These are phyloP conservation scores for Suillus clintonianus DNA, from an alignment of 768 basidiomycete genomes.

Conservation along the genomic window DNA sequence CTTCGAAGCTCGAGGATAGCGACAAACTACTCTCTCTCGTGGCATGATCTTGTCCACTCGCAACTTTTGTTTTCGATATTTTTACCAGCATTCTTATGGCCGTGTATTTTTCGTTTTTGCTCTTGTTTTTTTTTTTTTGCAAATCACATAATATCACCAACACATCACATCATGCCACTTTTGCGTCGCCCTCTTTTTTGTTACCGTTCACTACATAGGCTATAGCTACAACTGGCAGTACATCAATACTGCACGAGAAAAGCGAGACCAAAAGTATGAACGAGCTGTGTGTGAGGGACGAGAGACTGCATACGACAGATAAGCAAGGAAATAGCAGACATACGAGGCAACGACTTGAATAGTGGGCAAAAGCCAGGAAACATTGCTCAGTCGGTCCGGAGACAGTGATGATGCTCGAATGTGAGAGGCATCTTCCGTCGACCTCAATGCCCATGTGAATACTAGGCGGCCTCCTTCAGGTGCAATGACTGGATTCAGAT, in stretches of 20 bases:
- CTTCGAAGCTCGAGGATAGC: slow-evolving; percentile 60
- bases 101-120: slow-evolving; percentile 19
- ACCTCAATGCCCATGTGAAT: too few species aligned
- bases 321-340: too few species aligned
- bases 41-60: slow-evolving; percentile 4
- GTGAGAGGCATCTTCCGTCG: too few species aligned
- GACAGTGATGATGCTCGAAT: too few species aligned
- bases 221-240: slow-evolving; percentile 21
- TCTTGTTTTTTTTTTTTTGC: slow-evolving; percentile 29
- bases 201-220: slow-evolving; percentile 20
- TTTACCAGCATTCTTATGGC: slow-evolving; percentile 1
- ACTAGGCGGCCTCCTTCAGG: too few species aligned
- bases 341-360: too few species aligned
- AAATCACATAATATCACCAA: slow-evolving; percentile 23
- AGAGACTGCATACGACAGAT: too few species aligned
- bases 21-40: slow-evolving; percentile 62
- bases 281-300: not conserved
- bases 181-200: slow-evolving; percentile 13
- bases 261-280: too few species aligned
- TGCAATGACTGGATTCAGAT: too few species aligned
- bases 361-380: too few species aligned
- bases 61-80: slow-evolving; percentile 16
- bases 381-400: too few species aligned
- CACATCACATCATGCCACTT: slow-evolving; percentile 16
- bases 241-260: slow-evolving; percentile 8